Evolutionary conservation across 257 asterid genomes (phyloP), one percentile per base, ranked within the genome.

Genomic region (Penstemon barbatus): DNA sequence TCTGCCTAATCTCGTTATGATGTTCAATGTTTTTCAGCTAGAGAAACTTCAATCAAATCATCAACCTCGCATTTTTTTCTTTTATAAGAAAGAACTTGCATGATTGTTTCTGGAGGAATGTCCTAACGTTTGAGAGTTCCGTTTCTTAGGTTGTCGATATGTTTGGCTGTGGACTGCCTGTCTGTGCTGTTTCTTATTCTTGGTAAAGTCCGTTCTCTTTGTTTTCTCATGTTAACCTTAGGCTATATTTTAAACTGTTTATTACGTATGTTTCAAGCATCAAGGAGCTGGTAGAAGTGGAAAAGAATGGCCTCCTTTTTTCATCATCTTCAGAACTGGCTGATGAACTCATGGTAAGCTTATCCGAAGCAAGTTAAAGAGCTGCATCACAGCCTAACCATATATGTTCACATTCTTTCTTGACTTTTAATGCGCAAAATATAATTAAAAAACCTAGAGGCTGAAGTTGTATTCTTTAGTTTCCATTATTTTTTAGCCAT

Each of bases 161-260:
- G 96, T 94, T 89, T 75, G 99, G 99, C 77, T 89, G 99, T 79
- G 97, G 99, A 56, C 79, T 94, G 65, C 97, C 97, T 3, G 97
- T 94, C 69, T 94, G 97, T 82, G 97, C 95, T 55, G 95, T 91
- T 81, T 94, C 97, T 65, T 94, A 94, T 81, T 91, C 97, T 71
- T 91, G 99, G 99, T 94, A 82, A 78, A 86, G 64, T 66, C 58
- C 60, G 40, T 54, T 59, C 58, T 74, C 61, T 19, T 57, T 67
- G 62, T 58, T 59, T 12, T 19, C 56, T 62, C 62, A 19, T 63
- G 53, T 55, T 56, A 52, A 50, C 39, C 42, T 46, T 44, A 50
- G 7, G 48, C 68, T 36, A 13, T 53, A 1, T 54, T 72, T 63
- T 72, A 57, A 57, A 74, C 57, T 54, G 56, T 69, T 68, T 58